Evolutionary conservation across 352 stramenopile species (phyloP).

Genomic region (Phytophthora foliorum): DNA sequence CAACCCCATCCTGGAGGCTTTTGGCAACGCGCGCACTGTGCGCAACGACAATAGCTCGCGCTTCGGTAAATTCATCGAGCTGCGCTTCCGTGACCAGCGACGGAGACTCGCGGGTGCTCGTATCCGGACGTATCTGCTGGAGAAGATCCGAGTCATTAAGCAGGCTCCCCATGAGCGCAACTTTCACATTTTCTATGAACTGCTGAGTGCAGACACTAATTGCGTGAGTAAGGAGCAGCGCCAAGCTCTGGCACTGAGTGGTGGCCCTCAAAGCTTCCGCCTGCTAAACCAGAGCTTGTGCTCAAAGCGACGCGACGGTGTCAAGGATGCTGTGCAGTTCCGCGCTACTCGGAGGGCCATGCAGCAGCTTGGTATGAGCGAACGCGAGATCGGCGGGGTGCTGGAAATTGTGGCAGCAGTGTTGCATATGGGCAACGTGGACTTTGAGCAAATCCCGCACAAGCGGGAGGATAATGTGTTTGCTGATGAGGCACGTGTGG

Average conservation of each 20-base stretch:
- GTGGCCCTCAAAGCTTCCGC: slow-evolving; percentile 53
- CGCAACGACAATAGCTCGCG: slow-evolving; percentile 92
- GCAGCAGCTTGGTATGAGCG: slow-evolving; percentile 78
- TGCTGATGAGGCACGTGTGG: slow-evolving; percentile 36
- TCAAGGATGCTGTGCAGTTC: slow-evolving; percentile 79
- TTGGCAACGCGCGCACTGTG: slow-evolving; percentile 89
- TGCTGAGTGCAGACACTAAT: slow-evolving; percentile 54
- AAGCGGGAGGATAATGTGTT: slow-evolving; percentile 42
- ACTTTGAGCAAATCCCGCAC: slow-evolving; percentile 60
- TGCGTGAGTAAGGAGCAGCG: slow-evolving; percentile 41
- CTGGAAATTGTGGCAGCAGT: slow-evolving; percentile 84
- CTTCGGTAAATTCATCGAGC: slow-evolving; percentile 94
- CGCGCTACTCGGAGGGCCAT: slow-evolving; percentile 70
- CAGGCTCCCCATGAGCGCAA: slow-evolving; percentile 83
- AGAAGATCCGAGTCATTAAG: slow-evolving; percentile 94
- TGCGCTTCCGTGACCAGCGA: slow-evolving; percentile 70
- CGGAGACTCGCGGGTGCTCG: slow-evolving; percentile 66
- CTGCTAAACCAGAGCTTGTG: slow-evolving; percentile 81
- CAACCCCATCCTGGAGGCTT: slow-evolving; percentile 92
- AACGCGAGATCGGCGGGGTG: slow-evolving; percentile 67
- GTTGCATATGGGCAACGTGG: slow-evolving; percentile 90
- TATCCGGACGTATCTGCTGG: slow-evolving; percentile 94
- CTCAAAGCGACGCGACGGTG: slow-evolving; percentile 69
- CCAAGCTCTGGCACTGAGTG: slow-evolving; percentile 49
- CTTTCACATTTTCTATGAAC: slow-evolving; percentile 92